A percentile compares a stretch with the other conserved stretches of the same genome.
Conservation (phyloP, 108 stramenopile species). For the Cylindrotheca closterium region DNA sequence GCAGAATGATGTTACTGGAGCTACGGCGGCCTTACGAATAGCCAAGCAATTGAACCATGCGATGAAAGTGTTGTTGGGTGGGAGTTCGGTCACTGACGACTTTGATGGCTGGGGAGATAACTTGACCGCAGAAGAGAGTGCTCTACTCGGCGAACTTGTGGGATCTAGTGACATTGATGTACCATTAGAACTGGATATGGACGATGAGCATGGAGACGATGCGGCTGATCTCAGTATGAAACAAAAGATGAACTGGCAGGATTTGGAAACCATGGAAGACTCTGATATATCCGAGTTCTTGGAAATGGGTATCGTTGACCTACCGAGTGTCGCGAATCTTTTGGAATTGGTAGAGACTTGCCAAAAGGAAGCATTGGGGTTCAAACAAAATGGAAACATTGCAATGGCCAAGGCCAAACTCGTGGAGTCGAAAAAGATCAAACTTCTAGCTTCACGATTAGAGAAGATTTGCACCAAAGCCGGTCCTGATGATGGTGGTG, state of each 20-base stretch:
- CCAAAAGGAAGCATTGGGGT: constrained; percentile 11
- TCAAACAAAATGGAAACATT: constrained; percentile 19
- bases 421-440: constrained; percentile 21
- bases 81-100: neutral
- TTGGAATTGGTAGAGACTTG: neutral
- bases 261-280: constrained; percentile 28
- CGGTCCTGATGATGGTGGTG: neutral
- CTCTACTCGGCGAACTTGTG: constrained; percentile 17
- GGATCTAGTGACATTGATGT: neutral
- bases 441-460: constrained; percentile 5
- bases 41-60: constrained; percentile 29
- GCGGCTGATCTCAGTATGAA: neutral
- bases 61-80: neutral
- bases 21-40: constrained; percentile 8
- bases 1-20: constrained; percentile 20
- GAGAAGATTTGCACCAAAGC: neutral
- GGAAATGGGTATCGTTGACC: constrained; percentile 24
- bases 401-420: constrained; percentile 27
- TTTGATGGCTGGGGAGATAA: constrained; percentile 8
- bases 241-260: constrained; percentile 5
- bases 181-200: neutral
- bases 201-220: constrained; percentile 9
- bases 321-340: constrained; percentile 15
- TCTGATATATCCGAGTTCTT: constrained; percentile 17
- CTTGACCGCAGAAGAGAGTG: constrained; percentile 22